Evolutionary conservation across 1,284 basidiomycete species (phyloP), one percentile per base, ranked within the genome.

Genomic region (Porodaedalea pini): DNA sequence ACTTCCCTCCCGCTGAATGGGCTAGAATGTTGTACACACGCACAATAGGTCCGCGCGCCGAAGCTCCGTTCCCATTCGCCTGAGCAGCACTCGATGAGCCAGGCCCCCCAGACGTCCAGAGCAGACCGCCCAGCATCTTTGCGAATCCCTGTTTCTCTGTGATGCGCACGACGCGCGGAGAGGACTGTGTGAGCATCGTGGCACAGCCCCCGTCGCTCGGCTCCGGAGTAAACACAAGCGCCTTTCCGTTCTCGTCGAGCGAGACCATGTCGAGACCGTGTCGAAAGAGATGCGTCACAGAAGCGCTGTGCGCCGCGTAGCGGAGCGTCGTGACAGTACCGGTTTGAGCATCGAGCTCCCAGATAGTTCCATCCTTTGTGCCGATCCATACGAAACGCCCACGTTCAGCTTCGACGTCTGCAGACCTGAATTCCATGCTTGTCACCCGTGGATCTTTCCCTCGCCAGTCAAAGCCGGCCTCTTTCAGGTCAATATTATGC

Each of bases 331-430:
- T 76, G 13, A 92, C 71, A 2, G 66, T 64, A 0, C 85, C 86
- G 1, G 76, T 80, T 49, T 77, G 70, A 29, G 89, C 75, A 66
- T 96, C 92, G 52, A 94, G 64, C 73, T 96, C 93, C 64, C 88
- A 79, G 13, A 97, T 60, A 68, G 89, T 85, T 0, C 94, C 94
- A 29, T 95, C 92, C 71, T 90, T 93, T 39, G 90, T 92, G 0
- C 94, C 94, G 15, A 88, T 73, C 94, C 93, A 96, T 4, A 94
- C 65, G 59, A 82, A 80, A 21, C 65, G 69, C 50, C 80, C 75
- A 23, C 73, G 69, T 58, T 81, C 71, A 0, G 56, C 64, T 13
- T 68, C 66, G 21, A 68, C 63, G 8, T 59, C 65, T 17, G 78
- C 76, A 0, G 85, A 78, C 3, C 88, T 77, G 69, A 93, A 91